phyloP scores from a whole-genome alignment of 441 rosid genomes.

The Populus hybrid region DNA sequence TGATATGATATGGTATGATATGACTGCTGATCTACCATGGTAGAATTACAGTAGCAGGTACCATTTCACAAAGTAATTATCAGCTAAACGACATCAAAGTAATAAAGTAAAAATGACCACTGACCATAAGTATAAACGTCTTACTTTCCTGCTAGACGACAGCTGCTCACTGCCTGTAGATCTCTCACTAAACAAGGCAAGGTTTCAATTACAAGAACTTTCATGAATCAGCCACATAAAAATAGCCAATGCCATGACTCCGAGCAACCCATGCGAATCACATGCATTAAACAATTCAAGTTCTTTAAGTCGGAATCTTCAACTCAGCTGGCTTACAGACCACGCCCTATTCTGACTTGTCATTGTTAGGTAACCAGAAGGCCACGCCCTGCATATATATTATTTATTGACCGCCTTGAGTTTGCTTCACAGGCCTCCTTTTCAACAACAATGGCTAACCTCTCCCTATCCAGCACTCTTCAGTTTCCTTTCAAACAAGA shows the following conservation, averaged over 20 bases:
- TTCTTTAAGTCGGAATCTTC: background rate
- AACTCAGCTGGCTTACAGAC: background rate
- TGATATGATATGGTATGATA: background rate
- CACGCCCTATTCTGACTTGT: background rate
- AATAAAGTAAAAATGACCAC: background rate
- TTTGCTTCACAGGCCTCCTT: background rate
- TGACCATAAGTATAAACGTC: background rate
- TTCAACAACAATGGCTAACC: constrained; percentile 29
- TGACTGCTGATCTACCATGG: too few relatives aligned
- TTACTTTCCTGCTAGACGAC: background rate
- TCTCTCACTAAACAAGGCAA: background rate
- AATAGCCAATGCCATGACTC: background rate
- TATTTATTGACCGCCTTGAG: background rate
- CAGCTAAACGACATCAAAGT: too few relatives aligned
- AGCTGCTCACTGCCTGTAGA: background rate
- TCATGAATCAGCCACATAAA: background rate
- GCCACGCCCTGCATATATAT: background rate
- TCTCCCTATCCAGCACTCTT: constrained; percentile 26
- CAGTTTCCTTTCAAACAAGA: constrained; percentile 18
- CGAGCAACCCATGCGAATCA: too few relatives aligned
- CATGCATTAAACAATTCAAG: too few relatives aligned
- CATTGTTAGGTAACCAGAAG: too few relatives aligned
- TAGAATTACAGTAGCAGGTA: too few relatives aligned
- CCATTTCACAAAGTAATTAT: too few relatives aligned
- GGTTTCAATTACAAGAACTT: background rate